Evolutionary conservation across 768 basidiomycete genomes (phyloP).

Genomic region (Suillus fuscotomentosus): DNA sequence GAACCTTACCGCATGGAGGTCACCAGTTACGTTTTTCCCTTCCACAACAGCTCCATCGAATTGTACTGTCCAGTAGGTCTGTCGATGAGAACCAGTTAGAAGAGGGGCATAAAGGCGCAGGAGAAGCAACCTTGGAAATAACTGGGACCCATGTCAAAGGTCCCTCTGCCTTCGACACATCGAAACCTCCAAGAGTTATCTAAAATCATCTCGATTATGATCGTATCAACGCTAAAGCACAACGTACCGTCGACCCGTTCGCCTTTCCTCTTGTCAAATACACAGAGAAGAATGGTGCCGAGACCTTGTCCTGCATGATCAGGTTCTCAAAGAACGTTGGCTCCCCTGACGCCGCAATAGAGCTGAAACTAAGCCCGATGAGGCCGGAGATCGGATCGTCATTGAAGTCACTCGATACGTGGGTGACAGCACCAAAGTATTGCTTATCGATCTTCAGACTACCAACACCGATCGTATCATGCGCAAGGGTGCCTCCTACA

Average conservation of each 20-base stretch:
- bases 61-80: slow-evolving; percentile 62
- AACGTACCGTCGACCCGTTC: slow-evolving; percentile 47
- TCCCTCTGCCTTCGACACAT: slow-evolving; percentile 32
- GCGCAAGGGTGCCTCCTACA: slow-evolving; percentile 47
- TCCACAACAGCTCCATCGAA: slow-evolving; percentile 47
- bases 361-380: slow-evolving; percentile 60
- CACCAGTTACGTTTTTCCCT: slow-evolving; percentile 11
- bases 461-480: slow-evolving; percentile 51
- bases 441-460: slow-evolving; percentile 45
- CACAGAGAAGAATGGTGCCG: slow-evolving; percentile 53
- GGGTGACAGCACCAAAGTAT: slow-evolving; percentile 51
- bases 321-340: slow-evolving; percentile 68
- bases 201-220: background rate
- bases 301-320: slow-evolving; percentile 40
- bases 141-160: slow-evolving; percentile 36
- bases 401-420: slow-evolving; percentile 49
- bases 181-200: slow-evolving; percentile 30
- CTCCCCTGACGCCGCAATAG: slow-evolving; percentile 43
- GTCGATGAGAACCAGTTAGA: slow-evolving; percentile 1
- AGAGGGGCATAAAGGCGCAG: background rate
- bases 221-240: slow-evolving; percentile 1
- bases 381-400: slow-evolving; percentile 57
- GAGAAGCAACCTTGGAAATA: slow-evolving; percentile 30
- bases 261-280: slow-evolving; percentile 43
- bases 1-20: slow-evolving; percentile 16